phyloP scores from a whole-genome alignment of 139 green algal genomes.

The Chlorella ohadii region DNA sequence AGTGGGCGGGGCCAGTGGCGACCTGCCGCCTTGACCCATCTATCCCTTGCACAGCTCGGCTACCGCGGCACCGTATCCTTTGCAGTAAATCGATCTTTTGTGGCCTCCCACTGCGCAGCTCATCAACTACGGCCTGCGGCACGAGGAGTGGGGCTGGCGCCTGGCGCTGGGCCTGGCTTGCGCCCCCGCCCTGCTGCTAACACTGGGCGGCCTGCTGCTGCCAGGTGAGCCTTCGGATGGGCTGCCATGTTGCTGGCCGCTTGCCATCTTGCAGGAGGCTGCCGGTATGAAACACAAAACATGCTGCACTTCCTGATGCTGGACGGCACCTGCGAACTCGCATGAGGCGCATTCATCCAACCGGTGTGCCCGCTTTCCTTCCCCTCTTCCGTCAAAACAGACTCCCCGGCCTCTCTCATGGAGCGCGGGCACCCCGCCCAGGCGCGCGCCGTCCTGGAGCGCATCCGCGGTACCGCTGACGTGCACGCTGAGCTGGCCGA shows the following conservation, averaged over 20 bases:
- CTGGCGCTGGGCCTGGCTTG: slow-evolving; percentile 32
- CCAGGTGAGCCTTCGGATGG: not conserved
- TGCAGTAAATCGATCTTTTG: too few species aligned
- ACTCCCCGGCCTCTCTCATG: slow-evolving; percentile 79
- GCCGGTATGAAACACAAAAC: too few species aligned
- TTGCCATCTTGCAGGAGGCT: too few species aligned
- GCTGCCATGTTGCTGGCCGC: not conserved
- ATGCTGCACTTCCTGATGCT: slow-evolving; percentile 49
- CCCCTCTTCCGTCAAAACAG: not conserved
- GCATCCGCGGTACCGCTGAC: slow-evolving; percentile 55
- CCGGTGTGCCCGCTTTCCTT: too few species aligned
- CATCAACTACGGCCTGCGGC: slow-evolving; percentile 37
- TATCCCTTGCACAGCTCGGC: too few species aligned
- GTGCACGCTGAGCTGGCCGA: slow-evolving; percentile 35
- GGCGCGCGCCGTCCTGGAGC: slow-evolving; percentile 54
- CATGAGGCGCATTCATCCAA: too few species aligned
- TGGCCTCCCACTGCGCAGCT: not conserved
- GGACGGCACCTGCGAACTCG: too few species aligned
- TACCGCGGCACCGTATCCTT: too few species aligned
- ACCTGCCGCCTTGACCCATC: too few species aligned
- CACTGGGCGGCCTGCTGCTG: slow-evolving; percentile 60
- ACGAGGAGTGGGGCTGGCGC: slow-evolving; percentile 26
- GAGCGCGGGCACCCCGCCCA: slow-evolving; percentile 57
- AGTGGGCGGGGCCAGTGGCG: too few species aligned
- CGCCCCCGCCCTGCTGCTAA: slow-evolving; percentile 36